Percentiles rank a stretch among this genome's conserved stretches.
Conservation (phyloP, 2,329 filamentous ascomycete species). For the Talaromyces rugulosus region DNA sequence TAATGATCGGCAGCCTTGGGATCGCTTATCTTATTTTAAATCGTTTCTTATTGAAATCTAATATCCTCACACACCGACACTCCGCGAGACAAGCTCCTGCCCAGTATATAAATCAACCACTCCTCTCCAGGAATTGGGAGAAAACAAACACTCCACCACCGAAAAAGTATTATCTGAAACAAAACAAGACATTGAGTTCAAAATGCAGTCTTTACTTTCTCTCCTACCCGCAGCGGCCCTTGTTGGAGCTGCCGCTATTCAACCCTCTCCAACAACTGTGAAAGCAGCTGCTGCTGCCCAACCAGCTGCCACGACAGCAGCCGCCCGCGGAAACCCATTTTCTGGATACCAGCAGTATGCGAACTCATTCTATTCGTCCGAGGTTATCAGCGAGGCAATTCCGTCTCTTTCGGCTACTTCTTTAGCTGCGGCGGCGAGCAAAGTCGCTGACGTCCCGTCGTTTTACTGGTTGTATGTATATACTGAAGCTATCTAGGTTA, state of each 20-base stretch:
- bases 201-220: constrained; percentile 18
- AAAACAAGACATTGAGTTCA: constrained; percentile 2
- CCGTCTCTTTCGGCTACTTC: constrained; percentile 55
- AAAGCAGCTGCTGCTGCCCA: constrained; percentile 15
- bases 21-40: background rate
- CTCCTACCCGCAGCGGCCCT: constrained; percentile 17
- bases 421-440: constrained; percentile 47
- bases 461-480: constrained; percentile 48
- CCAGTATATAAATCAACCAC: background rate
- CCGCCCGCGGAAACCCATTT: constrained; percentile 48
- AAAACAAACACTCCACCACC: background rate
- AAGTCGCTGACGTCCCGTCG: constrained; percentile 48
- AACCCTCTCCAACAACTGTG: constrained; percentile 13
- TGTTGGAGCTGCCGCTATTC: constrained; percentile 18
- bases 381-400: constrained; percentile 54
- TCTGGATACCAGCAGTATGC: constrained; percentile 47
- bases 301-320: constrained; percentile 14
- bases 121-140: background rate
- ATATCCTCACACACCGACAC: background rate
- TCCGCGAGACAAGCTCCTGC: background rate
- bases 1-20: background rate
- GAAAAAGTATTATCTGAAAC: background rate
- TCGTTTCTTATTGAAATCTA: background rate
- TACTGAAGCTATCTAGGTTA: too few species aligned
- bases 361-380: constrained; percentile 52